Evolutionary conservation across 202 grass and related monocot species (phyloP).

Genomic region (Zoysia matrella): DNA sequence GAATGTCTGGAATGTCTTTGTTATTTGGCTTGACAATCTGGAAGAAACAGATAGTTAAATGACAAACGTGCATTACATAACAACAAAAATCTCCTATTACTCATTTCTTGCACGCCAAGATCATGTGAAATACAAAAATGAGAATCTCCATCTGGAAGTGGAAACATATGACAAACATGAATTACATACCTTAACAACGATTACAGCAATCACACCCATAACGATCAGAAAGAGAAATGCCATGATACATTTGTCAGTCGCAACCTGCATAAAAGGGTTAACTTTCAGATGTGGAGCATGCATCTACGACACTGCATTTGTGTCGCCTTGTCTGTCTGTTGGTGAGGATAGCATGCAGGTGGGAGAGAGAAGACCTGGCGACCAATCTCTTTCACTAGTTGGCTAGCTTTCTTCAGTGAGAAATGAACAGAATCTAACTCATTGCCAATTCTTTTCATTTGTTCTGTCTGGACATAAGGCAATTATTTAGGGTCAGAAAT

Average conservation of each 20-base stretch:
- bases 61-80: neutral
- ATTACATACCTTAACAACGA: conserved; percentile 91
- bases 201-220: conserved; percentile 78
- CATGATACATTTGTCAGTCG: conserved; percentile 99
- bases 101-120: neutral
- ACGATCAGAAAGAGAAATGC: conserved; percentile 78
- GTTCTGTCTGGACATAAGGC: conserved; percentile 72
- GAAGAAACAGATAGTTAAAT: conserved; percentile 27
- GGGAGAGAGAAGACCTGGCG: conserved; percentile 58
- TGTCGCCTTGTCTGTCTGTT: neutral
- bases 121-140: neutral
- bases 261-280: conserved; percentile 66
- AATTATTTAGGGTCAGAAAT: neutral
- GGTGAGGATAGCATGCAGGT: neutral
- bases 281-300: conserved; percentile 20
- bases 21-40: conserved; percentile 83
- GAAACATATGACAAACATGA: conserved; percentile 28
- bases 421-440: conserved; percentile 92
- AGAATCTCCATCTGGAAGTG: neutral
- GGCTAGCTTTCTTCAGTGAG: conserved; percentile 92
- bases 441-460: conserved; percentile 92
- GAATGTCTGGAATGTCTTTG: conserved; percentile 81
- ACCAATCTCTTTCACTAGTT: conserved; percentile 96
- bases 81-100: too few species aligned
- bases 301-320: neutral